phyloP scores from a whole-genome alignment of 2,329 filamentous ascomycete genomes.

The Chaetomium sp. region DNA sequence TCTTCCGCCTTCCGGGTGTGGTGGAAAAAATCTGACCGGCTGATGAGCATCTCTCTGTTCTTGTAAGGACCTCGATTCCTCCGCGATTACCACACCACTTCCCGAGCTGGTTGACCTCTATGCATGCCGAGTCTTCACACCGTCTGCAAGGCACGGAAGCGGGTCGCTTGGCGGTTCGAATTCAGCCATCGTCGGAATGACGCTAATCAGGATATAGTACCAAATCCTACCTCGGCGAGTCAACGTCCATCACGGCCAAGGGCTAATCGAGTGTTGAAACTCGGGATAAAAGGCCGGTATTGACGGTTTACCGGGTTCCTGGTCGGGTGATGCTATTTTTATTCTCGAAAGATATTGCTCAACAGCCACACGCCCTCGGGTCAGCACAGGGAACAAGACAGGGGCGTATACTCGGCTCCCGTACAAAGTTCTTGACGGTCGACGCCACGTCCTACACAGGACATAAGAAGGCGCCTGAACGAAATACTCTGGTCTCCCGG shows the following conservation, averaged over 20 bases:
- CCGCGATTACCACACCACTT: not conserved
- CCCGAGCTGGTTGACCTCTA: not conserved
- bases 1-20: not conserved
- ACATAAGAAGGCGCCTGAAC: too few relatives aligned
- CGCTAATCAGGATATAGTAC: conserved; percentile 1
- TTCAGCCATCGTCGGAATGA: conserved; percentile 2
- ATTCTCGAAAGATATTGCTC: not conserved
- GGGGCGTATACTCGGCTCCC: not conserved
- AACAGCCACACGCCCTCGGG: not conserved
- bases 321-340: conserved; percentile 18
- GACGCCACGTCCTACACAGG: not conserved
- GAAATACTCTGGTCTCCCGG: not conserved
- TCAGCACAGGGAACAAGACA: not conserved
- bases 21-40: not conserved
- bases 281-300: conserved; percentile 6
- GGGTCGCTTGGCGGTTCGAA: conserved; percentile 2
- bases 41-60: not conserved
- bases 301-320: conserved; percentile 1
- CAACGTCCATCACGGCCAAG: not conserved
- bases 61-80: not conserved
- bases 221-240: not conserved
- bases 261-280: not conserved
- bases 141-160: not conserved
- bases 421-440: not conserved
- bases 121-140: not conserved